Percentiles rank a stretch among this genome's conserved stretches.
These are phyloP conservation scores for Fusarium tjaetaba DNA, from an alignment of 2,329 filamentous ascomycete genomes.

Conservation along the genomic window DNA sequence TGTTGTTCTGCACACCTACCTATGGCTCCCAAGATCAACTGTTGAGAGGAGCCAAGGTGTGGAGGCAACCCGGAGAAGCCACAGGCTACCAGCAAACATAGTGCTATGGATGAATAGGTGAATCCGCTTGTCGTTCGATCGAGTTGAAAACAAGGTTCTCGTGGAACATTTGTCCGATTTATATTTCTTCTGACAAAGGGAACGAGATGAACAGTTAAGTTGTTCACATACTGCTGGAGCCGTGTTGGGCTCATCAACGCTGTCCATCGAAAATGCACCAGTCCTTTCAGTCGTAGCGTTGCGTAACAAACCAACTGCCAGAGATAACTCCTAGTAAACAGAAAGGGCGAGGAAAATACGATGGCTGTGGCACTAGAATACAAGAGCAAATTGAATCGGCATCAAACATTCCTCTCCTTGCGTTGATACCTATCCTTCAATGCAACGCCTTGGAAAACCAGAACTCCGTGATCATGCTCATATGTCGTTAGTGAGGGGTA, in stretches of 20 bases:
- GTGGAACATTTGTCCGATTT: conserved; percentile 45
- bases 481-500: conserved; percentile 43
- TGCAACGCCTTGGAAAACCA: conserved; percentile 41
- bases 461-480: conserved; percentile 48
- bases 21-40: not conserved
- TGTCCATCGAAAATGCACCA: conserved; percentile 34
- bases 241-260: conserved; percentile 30
- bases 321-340: conserved; percentile 38
- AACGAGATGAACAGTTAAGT: conserved; percentile 40
- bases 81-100: not conserved
- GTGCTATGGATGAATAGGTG: conserved; percentile 1
- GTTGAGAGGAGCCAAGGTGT: not conserved
- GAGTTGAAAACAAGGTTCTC: conserved; percentile 31
- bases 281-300: conserved; percentile 37
- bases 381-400: conserved; percentile 41
- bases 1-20: conserved; percentile 3
- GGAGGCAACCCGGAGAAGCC: conserved; percentile 2
- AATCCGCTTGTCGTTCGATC: conserved; percentile 22
- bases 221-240: conserved; percentile 38
- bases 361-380: conserved; percentile 45
- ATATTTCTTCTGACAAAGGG: conserved; percentile 46
- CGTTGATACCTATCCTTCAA: conserved; percentile 33
- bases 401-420: conserved; percentile 33
- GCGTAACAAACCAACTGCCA: conserved; percentile 36
- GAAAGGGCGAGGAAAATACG: conserved; percentile 35